Percentiles rank a stretch among this genome's conserved stretches.
phyloP scores from a whole-genome alignment of 176 grass and related monocot genomes.

The Eragrostis curvula region DNA sequence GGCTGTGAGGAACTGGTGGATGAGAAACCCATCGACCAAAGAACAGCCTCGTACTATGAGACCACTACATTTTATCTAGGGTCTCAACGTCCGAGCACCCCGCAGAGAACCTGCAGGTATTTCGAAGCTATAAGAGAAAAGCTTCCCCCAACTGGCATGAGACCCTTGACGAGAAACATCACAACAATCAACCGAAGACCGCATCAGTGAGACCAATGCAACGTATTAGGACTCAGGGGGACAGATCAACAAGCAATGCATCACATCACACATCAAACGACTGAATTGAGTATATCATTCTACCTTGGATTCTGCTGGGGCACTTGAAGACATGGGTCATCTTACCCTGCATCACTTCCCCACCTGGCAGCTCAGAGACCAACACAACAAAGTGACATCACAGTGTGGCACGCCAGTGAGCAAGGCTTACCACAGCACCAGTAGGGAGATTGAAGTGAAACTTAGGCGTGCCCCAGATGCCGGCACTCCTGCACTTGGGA shows the following conservation, averaged over 20 bases:
- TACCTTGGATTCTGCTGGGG: constrained; percentile 72
- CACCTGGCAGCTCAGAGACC: background rate
- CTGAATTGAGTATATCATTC: background rate
- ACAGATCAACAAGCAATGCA: background rate
- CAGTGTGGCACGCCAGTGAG: too few species aligned
- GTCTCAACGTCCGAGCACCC: constrained; percentile 68
- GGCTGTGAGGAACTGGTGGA: constrained; percentile 47
- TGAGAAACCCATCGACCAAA: constrained; percentile 45
- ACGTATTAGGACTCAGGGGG: too few species aligned
- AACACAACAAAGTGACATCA: background rate
- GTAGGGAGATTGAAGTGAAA: constrained; percentile 55
- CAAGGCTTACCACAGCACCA: constrained; percentile 50
- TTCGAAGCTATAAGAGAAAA: constrained; percentile 69
- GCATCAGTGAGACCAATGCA: background rate
- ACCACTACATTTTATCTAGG: constrained; percentile 57
- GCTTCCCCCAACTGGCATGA: constrained; percentile 68
- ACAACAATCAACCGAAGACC: background rate
- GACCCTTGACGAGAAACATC: constrained; percentile 22
- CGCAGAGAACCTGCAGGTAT: constrained; percentile 90
- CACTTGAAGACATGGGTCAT: constrained; percentile 76
- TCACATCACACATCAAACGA: background rate
- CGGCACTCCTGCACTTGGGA: constrained; percentile 69
- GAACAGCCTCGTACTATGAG: constrained; percentile 83
- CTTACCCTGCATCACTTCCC: constrained; percentile 38
- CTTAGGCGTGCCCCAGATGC: constrained; percentile 44